Evolutionary conservation across 371 early-diverging fungal species (phyloP).

Genomic region (Mucor circinelloides): DNA sequence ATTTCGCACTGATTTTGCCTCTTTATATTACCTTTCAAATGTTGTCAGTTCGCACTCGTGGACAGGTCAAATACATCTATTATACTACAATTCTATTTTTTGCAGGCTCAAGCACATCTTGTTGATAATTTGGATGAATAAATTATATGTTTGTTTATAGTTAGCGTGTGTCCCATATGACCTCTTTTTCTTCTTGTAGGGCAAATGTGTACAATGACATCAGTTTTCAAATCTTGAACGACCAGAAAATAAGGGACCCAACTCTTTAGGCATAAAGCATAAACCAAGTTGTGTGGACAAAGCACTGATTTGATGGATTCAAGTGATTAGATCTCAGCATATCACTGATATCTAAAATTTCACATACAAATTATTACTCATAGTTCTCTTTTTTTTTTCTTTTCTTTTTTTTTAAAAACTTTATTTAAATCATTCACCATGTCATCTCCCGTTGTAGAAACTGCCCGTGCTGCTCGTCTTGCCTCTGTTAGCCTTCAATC

Average conservation of each 20-base stretch:
- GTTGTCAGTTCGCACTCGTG: background rate
- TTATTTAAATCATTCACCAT: background rate
- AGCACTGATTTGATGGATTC: background rate
- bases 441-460: conserved; percentile 46
- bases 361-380: background rate
- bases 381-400: background rate
- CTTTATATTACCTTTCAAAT: background rate
- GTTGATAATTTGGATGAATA: background rate
- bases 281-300: background rate
- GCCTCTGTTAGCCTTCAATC: conserved; percentile 85
- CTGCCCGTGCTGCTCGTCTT: conserved; percentile 74
- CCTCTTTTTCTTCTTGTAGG: background rate
- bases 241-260: background rate
- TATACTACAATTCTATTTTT: background rate
- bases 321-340: background rate
- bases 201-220: conserved; percentile 6
- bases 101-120: background rate
- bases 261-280: background rate
- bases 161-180: background rate
- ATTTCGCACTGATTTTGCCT: background rate
- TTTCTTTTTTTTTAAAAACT: background rate
- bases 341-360: background rate
- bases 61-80: background rate
- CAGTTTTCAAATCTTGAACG: background rate
- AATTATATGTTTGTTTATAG: background rate